Evolutionary conservation across 1,284 basidiomycete genomes (phyloP).

Genomic region (Cystobasidiaceae sp.): DNA sequence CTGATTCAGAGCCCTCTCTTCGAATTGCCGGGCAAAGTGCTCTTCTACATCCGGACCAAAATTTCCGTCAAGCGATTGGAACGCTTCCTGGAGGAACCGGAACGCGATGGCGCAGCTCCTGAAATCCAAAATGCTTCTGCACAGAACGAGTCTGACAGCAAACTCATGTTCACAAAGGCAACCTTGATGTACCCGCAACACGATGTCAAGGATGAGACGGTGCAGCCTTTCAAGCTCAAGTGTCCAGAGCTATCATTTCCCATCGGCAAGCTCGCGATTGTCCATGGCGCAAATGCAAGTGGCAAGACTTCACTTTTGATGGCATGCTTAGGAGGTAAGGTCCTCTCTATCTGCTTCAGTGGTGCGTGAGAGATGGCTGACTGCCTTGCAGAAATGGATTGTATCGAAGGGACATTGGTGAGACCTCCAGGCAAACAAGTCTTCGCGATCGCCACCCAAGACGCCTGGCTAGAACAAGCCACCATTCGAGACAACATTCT

Average conservation of each 20-base stretch:
- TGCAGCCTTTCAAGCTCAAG: neutral
- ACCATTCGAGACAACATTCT: conserved; percentile 70
- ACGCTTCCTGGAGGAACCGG: conserved; percentile 25
- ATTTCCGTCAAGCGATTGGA: conserved; percentile 26
- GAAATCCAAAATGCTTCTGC: neutral
- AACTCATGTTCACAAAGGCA: neutral
- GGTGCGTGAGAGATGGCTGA: conserved; percentile 72
- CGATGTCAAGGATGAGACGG: conserved; percentile 13
- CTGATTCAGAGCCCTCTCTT: conserved; percentile 12
- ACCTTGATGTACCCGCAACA: conserved; percentile 22
- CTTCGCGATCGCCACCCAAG: conserved; percentile 23
- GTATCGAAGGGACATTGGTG: conserved; percentile 53
- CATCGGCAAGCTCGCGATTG: conserved; percentile 8
- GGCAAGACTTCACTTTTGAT: conserved; percentile 24
- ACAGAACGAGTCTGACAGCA: neutral
- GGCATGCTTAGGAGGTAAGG: conserved; percentile 26
- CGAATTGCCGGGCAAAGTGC: conserved; percentile 6
- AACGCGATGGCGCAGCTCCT: neutral
- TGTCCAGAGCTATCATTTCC: conserved; percentile 13
- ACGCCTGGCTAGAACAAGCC: conserved; percentile 69
- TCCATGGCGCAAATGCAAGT: conserved; percentile 21
- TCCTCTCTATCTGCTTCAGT: conserved; percentile 60
- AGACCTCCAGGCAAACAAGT: conserved; percentile 3
- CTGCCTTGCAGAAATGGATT: conserved; percentile 85
- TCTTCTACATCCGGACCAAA: conserved; percentile 14